A percentile compares a stretch with the other conserved stretches of the same genome.
Conservation (phyloP, 192 early-diverging fungal species). For the Coemansia sp. region DNA sequence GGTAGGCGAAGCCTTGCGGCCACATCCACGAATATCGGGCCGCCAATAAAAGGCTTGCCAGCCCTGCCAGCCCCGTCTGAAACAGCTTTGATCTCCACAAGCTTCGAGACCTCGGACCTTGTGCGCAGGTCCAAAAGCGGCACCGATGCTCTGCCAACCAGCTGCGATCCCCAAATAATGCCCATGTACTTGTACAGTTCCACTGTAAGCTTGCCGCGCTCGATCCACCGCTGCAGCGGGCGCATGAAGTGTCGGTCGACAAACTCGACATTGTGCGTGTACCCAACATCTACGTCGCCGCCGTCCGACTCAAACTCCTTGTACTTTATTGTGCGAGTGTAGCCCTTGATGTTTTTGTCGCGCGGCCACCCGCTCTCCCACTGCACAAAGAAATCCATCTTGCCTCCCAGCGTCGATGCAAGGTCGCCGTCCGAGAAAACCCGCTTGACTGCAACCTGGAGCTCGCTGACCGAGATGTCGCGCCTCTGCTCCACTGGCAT, state of each 20-base stretch:
- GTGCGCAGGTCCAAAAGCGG: conserved; percentile 44
- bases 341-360: conserved; percentile 31
- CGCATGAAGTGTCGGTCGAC: conserved; percentile 35
- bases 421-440: conserved; percentile 44
- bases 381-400: conserved; percentile 40
- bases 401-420: conserved; percentile 35
- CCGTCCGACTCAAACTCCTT: conserved; percentile 36
- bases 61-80: conserved; percentile 16
- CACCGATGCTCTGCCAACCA: conserved; percentile 39
- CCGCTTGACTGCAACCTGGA: conserved; percentile 36
- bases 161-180: conserved; percentile 49
- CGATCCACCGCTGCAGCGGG: conserved; percentile 41
- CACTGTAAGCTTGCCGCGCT: conserved; percentile 35
- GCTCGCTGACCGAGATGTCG: conserved; percentile 40
- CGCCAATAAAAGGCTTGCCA: conserved; percentile 33
- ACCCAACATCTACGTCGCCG: conserved; percentile 26
- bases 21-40: conserved; percentile 39
- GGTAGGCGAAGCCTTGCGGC: conserved; percentile 43
- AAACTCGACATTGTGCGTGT: conserved; percentile 28
- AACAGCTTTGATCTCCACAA: conserved; percentile 31
- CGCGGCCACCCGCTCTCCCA: conserved; percentile 47
- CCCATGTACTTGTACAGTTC: conserved; percentile 52
- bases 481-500: conserved; percentile 41
- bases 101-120: conserved; percentile 24
- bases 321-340: conserved; percentile 35